Conservation (phyloP, 257 asterid species). For the Parsonsia alboflavescens region DNA sequence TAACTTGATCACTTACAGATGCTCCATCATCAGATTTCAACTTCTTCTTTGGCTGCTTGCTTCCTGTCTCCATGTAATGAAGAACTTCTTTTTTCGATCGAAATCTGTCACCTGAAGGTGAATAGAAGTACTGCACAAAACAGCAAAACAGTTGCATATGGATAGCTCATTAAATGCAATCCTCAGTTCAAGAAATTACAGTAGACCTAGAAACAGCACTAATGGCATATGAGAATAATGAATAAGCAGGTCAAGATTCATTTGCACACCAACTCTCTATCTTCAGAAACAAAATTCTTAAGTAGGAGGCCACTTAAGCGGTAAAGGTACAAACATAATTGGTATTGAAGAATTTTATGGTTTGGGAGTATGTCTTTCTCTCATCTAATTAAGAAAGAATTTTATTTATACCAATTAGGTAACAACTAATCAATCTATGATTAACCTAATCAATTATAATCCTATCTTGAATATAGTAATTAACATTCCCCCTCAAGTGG, state of each 20-base stretch:
- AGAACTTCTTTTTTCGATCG: slow-evolving; percentile 38
- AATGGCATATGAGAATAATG: neutral
- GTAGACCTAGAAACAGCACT: neutral
- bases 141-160: neutral
- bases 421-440: no score
- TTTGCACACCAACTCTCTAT: neutral
- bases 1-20: slow-evolving; percentile 15
- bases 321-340: neutral
- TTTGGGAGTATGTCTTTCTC: no score
- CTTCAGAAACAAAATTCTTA: neutral
- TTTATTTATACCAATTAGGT: no score
- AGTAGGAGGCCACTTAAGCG: neutral
- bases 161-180: neutral
- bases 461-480: no score
- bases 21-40: slow-evolving; percentile 15
- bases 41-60: slow-evolving; percentile 27
- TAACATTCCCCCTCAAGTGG: no score
- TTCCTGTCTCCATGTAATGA: slow-evolving; percentile 32
- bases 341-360: no score
- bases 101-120: slow-evolving; percentile 29
- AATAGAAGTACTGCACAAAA: slow-evolving; percentile 27
- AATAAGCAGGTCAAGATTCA: neutral
- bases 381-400: no score
- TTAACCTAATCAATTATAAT: no score
- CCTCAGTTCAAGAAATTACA: neutral